Conservation (phyloP, 164 flowering plant genomes). For the Berberis thunbergii region DNA sequence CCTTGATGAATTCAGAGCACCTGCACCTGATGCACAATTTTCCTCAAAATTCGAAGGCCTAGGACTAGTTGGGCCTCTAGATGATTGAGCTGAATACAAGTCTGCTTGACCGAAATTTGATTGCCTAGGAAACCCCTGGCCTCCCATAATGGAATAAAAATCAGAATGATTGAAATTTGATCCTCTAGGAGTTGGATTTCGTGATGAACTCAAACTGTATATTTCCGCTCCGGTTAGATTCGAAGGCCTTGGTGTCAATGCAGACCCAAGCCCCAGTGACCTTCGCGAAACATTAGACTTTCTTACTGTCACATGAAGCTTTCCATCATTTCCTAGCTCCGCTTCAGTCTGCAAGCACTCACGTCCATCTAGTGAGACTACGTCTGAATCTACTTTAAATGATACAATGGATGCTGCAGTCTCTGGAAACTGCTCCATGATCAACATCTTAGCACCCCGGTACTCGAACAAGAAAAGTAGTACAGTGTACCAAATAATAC, state of each 20-base stretch:
- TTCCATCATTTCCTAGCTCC: conserved; percentile 41
- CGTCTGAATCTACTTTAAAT: conserved; percentile 39
- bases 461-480: conserved; percentile 46
- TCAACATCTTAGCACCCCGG: conserved; percentile 39
- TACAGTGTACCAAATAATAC: conserved; percentile 50
- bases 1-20: conserved; percentile 39
- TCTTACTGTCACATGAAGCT: conserved; percentile 43
- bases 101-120: conserved; percentile 74
- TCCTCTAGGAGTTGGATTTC: conserved; percentile 42
- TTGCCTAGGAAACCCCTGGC: conserved; percentile 37
- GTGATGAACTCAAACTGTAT: conserved; percentile 39
- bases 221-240: conserved; percentile 50
- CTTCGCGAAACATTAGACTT: conserved; percentile 39
- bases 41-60: conserved; percentile 88
- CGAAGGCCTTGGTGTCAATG: conserved; percentile 39
- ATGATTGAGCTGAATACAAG: conserved; percentile 72
- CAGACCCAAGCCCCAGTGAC: conserved; percentile 21
- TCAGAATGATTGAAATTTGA: conserved; percentile 36
- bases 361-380: conserved; percentile 37
- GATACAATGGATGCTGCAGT: conserved; percentile 43
- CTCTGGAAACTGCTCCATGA: conserved; percentile 44
- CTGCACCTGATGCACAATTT: conserved; percentile 22
- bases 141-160: conserved; percentile 32
- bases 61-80: conserved; percentile 67
- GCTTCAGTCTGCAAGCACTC: conserved; percentile 42